A percentile compares a stretch with the other conserved stretches of the same genome.
These are phyloP conservation scores for Hypoxylon trugodes DNA, from an alignment of 495 filamentous ascomycete species.

Conservation along the genomic window DNA sequence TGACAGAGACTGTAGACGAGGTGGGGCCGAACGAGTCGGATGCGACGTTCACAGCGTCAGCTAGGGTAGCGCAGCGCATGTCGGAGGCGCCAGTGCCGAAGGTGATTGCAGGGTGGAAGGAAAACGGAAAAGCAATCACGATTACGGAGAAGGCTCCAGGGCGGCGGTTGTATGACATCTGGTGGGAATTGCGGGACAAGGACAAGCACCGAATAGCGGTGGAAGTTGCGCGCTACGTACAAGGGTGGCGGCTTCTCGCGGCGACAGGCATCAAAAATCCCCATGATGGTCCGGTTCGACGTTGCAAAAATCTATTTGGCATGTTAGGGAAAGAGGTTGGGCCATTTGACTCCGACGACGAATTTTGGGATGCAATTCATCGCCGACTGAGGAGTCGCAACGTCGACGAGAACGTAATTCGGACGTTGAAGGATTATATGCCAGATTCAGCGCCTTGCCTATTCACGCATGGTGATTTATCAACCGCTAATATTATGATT, in stretches of 20 bases:
- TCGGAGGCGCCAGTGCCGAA: slow-evolving; percentile 31
- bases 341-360: slow-evolving; percentile 30
- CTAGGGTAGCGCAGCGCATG: slow-evolving; percentile 11
- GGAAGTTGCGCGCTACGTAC: slow-evolving; percentile 25
- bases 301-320: slow-evolving; percentile 33
- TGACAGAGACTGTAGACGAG: slow-evolving; percentile 34
- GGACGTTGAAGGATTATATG: slow-evolving; percentile 29
- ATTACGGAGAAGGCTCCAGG: slow-evolving; percentile 28
- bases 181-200: slow-evolving; percentile 30
- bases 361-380: slow-evolving; percentile 30
- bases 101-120: slow-evolving; percentile 40
- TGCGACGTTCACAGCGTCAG: slow-evolving; percentile 18
- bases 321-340: slow-evolving; percentile 19
- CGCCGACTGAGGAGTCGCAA: slow-evolving; percentile 7
- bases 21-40: slow-evolving; percentile 16
- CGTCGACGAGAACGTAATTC: slow-evolving; percentile 18
- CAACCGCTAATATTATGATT: slow-evolving; percentile 30
- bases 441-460: slow-evolving; percentile 38
- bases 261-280: slow-evolving; percentile 34
- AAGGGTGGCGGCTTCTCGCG: slow-evolving; percentile 25
- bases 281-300: slow-evolving; percentile 22
- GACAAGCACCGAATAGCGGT: slow-evolving; percentile 31
- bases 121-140: slow-evolving; percentile 37
- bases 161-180: slow-evolving; percentile 39
- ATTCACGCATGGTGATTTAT: slow-evolving; percentile 41